A percentile compares a stretch with the other conserved stretches of the same genome.
Conservation (phyloP, 306 rosid genomes). For the Cercis canadensis region DNA sequence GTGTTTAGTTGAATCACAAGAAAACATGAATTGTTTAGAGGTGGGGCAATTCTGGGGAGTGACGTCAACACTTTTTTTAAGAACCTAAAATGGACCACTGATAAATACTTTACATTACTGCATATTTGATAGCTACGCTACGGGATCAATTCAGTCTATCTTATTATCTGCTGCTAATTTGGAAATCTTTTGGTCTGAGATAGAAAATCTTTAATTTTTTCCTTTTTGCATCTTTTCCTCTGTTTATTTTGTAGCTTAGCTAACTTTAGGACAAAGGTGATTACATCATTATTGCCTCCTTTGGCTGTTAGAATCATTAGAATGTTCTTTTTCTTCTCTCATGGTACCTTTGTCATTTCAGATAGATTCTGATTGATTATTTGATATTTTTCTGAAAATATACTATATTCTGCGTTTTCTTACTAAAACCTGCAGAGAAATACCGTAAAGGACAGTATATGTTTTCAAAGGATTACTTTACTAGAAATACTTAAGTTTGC, state of each 20-base stretch:
- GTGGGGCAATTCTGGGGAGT: not conserved
- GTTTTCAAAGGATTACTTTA: no score
- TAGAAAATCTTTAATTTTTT: no score
- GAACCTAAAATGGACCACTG: not conserved
- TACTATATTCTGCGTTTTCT: not conserved
- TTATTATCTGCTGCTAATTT: no score
- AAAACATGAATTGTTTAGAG: not conserved
- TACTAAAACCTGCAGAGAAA: not conserved
- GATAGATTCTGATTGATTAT: not conserved
- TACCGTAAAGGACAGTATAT: no score
- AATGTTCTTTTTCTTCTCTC: not conserved
- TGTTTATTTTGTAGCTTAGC: conserved; percentile 4
- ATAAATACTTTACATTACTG: not conserved
- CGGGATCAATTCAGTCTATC: not conserved
- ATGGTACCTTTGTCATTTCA: conserved; percentile 6
- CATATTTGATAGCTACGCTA: not conserved
- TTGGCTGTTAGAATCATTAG: not conserved
- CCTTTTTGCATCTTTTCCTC: no score
- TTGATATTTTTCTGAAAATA: no score
- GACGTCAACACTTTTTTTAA: not conserved
- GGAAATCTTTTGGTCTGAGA: no score
- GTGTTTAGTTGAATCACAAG: not conserved
- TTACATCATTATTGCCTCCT: not conserved
- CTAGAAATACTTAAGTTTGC: no score
- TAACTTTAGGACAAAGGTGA: not conserved